These are phyloP conservation scores for Infundibulicybe gibba DNA, from an alignment of 768 basidiomycete species.

Conservation along the genomic window DNA sequence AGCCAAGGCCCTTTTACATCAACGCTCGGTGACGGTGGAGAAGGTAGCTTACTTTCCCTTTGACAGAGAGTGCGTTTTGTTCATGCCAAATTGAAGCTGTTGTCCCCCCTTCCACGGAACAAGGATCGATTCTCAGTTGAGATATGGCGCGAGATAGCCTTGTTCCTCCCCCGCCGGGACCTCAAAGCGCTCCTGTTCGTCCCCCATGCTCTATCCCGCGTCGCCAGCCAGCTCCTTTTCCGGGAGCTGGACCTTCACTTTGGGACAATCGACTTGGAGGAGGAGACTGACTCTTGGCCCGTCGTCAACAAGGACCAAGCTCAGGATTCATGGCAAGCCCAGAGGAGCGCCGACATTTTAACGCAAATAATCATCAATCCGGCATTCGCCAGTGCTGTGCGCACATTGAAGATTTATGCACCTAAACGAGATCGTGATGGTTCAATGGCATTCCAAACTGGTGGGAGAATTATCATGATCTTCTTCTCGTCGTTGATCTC, in stretches of 20 bases:
- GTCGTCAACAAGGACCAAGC: slow-evolving; percentile 18
- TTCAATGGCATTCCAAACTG: slow-evolving; percentile 61
- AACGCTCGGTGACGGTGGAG: slow-evolving; percentile 51
- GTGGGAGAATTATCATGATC: slow-evolving; percentile 13
- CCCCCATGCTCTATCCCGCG: slow-evolving; percentile 62
- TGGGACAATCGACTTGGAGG: slow-evolving; percentile 24
- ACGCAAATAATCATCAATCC: slow-evolving; percentile 61
- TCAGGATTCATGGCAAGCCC: slow-evolving; percentile 50
- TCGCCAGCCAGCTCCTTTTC: slow-evolving; percentile 68
- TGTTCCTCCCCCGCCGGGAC: slow-evolving; percentile 59
- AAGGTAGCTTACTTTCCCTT: slow-evolving; percentile 36
- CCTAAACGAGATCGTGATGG: slow-evolving; percentile 42
- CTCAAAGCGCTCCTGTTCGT: slow-evolving; percentile 62
- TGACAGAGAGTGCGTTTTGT: not conserved
- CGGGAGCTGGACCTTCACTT: slow-evolving; percentile 63
- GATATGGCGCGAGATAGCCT: slow-evolving; percentile 69
- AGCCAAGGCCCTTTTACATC: slow-evolving; percentile 56
- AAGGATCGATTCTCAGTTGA: slow-evolving; percentile 60
- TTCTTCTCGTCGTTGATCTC: not conserved
- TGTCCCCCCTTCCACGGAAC: slow-evolving; percentile 36
- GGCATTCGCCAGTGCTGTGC: slow-evolving; percentile 53
- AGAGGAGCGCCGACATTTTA: slow-evolving; percentile 68
- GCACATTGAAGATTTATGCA: slow-evolving; percentile 57
- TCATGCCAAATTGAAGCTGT: slow-evolving; percentile 20
- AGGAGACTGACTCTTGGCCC: slow-evolving; percentile 11